Evolutionary conservation across 305 asterid species (phyloP).

Genomic region (Fraxinus platypoda): DNA sequence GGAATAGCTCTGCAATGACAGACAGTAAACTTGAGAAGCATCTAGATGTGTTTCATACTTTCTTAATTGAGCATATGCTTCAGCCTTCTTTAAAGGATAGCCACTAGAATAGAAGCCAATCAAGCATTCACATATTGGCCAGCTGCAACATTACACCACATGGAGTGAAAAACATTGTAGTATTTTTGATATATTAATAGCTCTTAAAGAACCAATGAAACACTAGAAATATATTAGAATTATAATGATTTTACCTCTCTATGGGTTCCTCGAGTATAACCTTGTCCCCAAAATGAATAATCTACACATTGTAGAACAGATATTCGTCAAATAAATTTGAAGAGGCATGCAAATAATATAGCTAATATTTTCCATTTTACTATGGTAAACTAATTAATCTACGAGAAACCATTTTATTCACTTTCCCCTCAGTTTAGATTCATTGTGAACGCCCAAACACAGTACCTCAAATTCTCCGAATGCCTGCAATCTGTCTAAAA

Average conservation of each 20-base stretch:
- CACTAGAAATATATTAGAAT: neutral
- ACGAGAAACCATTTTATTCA: neutral
- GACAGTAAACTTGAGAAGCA: neutral
- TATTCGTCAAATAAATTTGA: neutral
- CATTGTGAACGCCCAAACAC: neutral
- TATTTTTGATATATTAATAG: neutral
- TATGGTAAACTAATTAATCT: neutral
- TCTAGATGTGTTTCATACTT: slow-evolving; percentile 45
- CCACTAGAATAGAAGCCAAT: slow-evolving; percentile 87
- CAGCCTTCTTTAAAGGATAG: slow-evolving; percentile 85
- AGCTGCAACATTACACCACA: slow-evolving; percentile 44
- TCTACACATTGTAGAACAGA: slow-evolving; percentile 42
- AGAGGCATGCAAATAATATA: neutral
- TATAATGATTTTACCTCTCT: slow-evolving; percentile 51
- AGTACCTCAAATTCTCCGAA: slow-evolving; percentile 90
- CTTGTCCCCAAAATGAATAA: slow-evolving; percentile 87
- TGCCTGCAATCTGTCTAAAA: slow-evolving; percentile 79
- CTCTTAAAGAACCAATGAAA: neutral
- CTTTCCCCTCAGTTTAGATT: neutral
- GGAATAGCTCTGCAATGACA: neutral
- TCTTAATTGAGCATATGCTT: slow-evolving; percentile 83
- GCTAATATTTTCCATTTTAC: neutral
- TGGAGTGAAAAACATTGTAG: neutral
- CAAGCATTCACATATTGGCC: slow-evolving; percentile 94
- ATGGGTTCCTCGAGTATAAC: slow-evolving; percentile 83